Evolutionary conservation across 139 green algal species (phyloP), one percentile per base, ranked within the genome.

Genomic region (Chlamydomonas sp.): DNA sequence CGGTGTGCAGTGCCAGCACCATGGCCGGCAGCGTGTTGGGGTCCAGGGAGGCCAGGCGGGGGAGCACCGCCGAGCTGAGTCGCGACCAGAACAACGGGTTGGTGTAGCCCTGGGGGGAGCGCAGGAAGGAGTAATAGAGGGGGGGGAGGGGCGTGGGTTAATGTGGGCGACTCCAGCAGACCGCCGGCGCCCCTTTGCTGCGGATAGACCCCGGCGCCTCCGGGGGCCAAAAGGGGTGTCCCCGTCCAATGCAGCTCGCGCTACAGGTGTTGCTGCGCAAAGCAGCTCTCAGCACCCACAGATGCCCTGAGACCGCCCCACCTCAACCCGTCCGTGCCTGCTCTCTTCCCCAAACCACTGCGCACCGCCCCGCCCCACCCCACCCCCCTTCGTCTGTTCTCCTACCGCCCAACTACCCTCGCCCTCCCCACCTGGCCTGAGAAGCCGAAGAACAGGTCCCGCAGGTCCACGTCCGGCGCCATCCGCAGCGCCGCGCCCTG

Each of bases 11-110:
- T 7, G 63, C 73, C 31, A 6, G 2, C 7, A 88, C 5, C 5
- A 88, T 18, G 49, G 62, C 83, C 14, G 83, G 83, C 60, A 88
- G 83, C 4, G 31, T 76, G 83, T 88, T 88, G 31, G 83, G 83
- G 63, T 88, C 49, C 15, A 88, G 60, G 61, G 83, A 49, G 16
- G 2, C 10, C 62, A 88, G 62, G 10, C 83, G 63, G 3, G 83
- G 83, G 17, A 81, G 73, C 49, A 81, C 49, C 17, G 83, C 83
- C 12, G 73, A 31, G 73, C 63, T 60, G 3, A 88, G 63, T 1
- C 62, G 83, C 7, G 49, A 69, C 83, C 83, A 88, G 83, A 88
- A 88, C 8, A 81, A 12, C 62, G 73, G 73, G 83, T 88, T 88
- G 49, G 9, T 67, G 83, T 66, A 88, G 83, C 72, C 83, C 83